phyloP scores from a whole-genome alignment of 2,329 filamentous ascomycete species.

The Fusarium neocosmosporiellum region DNA sequence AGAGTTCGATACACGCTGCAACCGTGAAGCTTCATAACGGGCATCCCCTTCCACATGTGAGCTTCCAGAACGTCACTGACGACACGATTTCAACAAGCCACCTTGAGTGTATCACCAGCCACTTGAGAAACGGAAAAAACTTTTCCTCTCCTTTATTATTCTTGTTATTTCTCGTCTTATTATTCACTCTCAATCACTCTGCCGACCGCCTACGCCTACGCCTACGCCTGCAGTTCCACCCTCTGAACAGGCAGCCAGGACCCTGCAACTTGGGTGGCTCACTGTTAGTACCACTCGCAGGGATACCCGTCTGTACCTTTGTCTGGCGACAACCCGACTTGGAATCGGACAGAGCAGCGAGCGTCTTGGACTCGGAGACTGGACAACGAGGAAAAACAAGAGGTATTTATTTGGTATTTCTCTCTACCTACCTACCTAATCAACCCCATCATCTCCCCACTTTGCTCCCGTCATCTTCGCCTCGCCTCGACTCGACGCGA shows the following conservation, averaged over 20 bases:
- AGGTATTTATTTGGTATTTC: slow-evolving; percentile 6
- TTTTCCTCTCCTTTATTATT: neutral
- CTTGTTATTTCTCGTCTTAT: neutral
- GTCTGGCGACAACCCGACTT: slow-evolving; percentile 7
- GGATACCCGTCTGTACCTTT: slow-evolving; percentile 2
- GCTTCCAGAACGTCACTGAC: neutral
- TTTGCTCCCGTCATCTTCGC: slow-evolving; percentile 1
- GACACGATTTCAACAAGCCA: slow-evolving; percentile 1
- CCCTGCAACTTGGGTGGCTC: slow-evolving; percentile 17
- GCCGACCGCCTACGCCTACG: slow-evolving; percentile 5
- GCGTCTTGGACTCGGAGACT: neutral
- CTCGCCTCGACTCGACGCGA: neutral
- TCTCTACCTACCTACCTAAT: neutral
- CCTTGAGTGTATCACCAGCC: neutral
- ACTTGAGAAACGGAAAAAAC: neutral
- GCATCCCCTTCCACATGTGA: neutral
- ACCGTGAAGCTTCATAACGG: neutral
- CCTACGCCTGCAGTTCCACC: neutral
- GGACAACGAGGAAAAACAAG: neutral
- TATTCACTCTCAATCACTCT: slow-evolving; percentile 1
- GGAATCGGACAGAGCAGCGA: neutral
- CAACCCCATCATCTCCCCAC: neutral
- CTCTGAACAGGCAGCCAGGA: slow-evolving; percentile 14
- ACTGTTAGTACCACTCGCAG: slow-evolving; percentile 10
- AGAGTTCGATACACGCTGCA: neutral